These are phyloP conservation scores for Corinectria fuckeliana DNA, from an alignment of 2,329 filamentous ascomycete genomes.

Conservation along the genomic window DNA sequence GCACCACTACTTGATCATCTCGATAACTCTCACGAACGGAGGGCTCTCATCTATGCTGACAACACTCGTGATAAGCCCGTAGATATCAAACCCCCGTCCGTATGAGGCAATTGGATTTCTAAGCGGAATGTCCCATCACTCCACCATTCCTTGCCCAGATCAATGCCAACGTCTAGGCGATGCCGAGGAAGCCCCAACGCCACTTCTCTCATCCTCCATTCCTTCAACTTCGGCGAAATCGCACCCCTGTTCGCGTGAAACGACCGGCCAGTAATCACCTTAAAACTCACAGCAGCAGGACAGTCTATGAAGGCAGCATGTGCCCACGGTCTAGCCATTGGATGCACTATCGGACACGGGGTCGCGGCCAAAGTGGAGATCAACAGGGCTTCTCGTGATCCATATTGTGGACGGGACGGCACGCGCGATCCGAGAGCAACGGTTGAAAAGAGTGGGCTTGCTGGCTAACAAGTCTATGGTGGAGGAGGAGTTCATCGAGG, in stretches of 20 bases:
- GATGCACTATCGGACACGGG: background rate
- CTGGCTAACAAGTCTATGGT: background rate
- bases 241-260: background rate
- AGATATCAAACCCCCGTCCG: too few relatives aligned
- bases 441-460: slow-evolving; percentile 1
- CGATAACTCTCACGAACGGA: too few relatives aligned
- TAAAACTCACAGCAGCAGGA: background rate
- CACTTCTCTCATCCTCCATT: background rate
- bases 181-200: background rate
- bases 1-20: too few relatives aligned
- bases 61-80: too few relatives aligned
- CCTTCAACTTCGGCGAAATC: background rate
- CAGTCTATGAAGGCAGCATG: background rate
- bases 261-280: background rate
- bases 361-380: background rate
- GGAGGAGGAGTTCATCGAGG: slow-evolving; percentile 9
- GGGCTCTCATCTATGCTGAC: too few relatives aligned
- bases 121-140: slow-evolving; percentile 8
- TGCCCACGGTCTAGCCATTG: slow-evolving; percentile 1
- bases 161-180: background rate
- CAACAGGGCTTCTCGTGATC: background rate
- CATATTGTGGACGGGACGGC: slow-evolving; percentile 1
- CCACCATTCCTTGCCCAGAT: slow-evolving; percentile 3
- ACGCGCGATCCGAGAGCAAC: background rate
- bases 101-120: slow-evolving; percentile 30